Percentiles rank a stretch among this genome's conserved stretches.
Conservation (phyloP, 2,329 filamentous ascomycete genomes). For the Penicillium sp. region DNA sequence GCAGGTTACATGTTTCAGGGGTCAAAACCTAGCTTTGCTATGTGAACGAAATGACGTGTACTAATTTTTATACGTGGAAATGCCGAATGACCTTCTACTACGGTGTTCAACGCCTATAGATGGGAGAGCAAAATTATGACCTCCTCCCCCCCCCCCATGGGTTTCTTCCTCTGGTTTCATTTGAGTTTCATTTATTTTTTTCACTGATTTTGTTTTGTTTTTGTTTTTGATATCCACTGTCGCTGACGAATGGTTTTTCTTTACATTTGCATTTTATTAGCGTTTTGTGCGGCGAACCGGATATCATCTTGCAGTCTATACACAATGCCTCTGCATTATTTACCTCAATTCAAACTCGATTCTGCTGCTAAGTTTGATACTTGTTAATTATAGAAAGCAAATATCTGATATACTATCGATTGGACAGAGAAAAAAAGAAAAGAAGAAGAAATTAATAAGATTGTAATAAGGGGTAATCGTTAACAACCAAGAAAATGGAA, state of each 20-base stretch:
- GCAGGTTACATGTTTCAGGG: constrained; percentile 45
- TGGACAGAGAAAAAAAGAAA: not conserved
- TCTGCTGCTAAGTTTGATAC: not conserved
- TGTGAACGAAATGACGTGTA: constrained; percentile 28
- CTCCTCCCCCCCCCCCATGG: too few species aligned
- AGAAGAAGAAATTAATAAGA: not conserved
- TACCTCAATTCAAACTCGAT: not conserved
- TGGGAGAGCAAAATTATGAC: not conserved
- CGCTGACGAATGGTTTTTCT: not conserved
- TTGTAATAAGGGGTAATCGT: constrained; percentile 7
- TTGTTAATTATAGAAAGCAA: not conserved
- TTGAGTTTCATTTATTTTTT: not conserved
- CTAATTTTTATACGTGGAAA: not conserved
- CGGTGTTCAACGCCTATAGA: not conserved
- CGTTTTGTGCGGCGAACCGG: not conserved
- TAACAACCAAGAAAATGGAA: not conserved
- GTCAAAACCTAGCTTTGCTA: constrained; percentile 41
- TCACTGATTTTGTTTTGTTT: not conserved
- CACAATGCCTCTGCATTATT: constrained; percentile 1
- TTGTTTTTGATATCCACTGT: constrained; percentile 10
- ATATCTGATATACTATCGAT: not conserved
- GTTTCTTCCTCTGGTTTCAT: not conserved
- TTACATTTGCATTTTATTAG: not conserved
- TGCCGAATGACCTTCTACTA: not conserved
- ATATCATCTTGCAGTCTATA: constrained; percentile 19